Conservation (phyloP, 306 rosid species). For the Albizia julibrissin region DNA sequence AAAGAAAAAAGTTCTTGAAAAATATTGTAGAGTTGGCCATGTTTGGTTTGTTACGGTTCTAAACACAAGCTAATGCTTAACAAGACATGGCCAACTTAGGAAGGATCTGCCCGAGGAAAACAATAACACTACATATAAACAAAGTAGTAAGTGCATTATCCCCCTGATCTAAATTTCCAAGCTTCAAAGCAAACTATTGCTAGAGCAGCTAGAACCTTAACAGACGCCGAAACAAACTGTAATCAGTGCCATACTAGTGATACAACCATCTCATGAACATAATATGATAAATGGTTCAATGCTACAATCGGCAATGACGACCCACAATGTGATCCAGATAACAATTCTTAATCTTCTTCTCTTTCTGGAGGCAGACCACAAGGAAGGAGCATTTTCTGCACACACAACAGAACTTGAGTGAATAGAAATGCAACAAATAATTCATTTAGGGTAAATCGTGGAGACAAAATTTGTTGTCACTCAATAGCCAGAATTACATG, state of each 20-base stretch:
- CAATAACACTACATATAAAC: background rate
- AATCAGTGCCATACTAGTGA: conserved; percentile 22
- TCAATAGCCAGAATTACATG: background rate
- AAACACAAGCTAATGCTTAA: background rate
- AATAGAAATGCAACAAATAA: background rate
- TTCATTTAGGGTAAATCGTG: background rate
- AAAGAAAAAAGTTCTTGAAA: too few species aligned
- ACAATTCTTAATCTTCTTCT: conserved; percentile 70
- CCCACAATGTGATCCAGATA: conserved; percentile 12
- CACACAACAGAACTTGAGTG: conserved; percentile 29
- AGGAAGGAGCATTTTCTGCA: conserved; percentile 94
- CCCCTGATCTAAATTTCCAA: background rate
- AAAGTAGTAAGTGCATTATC: background rate
- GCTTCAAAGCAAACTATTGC: background rate
- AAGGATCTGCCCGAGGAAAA: background rate
- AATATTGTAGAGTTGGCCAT: too few species aligned
- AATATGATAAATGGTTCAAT: conserved; percentile 15
- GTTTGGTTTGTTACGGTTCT: background rate
- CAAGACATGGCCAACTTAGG: background rate
- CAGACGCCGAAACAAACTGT: conserved; percentile 13
- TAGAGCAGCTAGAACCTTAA: conserved; percentile 1
- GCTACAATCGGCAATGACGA: conserved; percentile 15
- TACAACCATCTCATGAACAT: conserved; percentile 26
- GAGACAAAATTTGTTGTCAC: background rate
- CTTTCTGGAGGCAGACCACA: conserved; percentile 95